These are phyloP conservation scores for Panellus pusillus DNA, from an alignment of 768 basidiomycete species.

Conservation along the genomic window DNA sequence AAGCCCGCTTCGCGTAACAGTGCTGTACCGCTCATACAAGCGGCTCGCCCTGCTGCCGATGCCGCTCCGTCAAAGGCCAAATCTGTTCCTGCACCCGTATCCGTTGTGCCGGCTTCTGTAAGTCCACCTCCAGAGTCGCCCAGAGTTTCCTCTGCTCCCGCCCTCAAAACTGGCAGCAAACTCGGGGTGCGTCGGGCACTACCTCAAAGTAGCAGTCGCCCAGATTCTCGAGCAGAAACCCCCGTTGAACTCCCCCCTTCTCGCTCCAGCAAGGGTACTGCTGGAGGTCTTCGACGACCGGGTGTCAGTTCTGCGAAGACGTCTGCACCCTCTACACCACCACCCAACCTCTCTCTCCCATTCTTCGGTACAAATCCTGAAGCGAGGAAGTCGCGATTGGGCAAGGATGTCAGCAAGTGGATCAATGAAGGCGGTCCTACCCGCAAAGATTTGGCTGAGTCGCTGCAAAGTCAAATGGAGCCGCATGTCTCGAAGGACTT, in stretches of 20 bases:
- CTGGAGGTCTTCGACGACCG: conserved; percentile 46
- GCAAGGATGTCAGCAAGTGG: conserved; percentile 81
- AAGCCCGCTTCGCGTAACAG: conserved; percentile 90
- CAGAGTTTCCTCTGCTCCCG: conserved; percentile 32
- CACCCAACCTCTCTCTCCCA: conserved; percentile 35
- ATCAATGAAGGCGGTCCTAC: conserved; percentile 82
- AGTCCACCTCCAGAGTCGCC: conserved; percentile 50
- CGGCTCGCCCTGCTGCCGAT: conserved; percentile 57
- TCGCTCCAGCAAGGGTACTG: conserved; percentile 36
- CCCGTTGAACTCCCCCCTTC: conserved; percentile 35
- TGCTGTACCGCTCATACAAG: conserved; percentile 86
- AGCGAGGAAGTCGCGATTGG: conserved; percentile 62
- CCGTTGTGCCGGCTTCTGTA: conserved; percentile 31
- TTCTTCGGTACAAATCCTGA: conserved; percentile 60
- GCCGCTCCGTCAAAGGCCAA: conserved; percentile 29
- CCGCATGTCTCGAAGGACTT: conserved; percentile 76
- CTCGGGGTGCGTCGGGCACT: conserved; percentile 69
- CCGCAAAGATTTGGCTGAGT: conserved; percentile 83
- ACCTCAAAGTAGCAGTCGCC: conserved; percentile 59
- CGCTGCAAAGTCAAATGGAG: conserved; percentile 91
- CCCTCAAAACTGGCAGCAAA: conserved; percentile 48
- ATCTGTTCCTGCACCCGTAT: conserved; percentile 26
- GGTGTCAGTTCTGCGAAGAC: conserved; percentile 30
- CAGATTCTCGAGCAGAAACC: conserved; percentile 49
- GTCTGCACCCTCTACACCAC: conserved; percentile 30